These are phyloP conservation scores for Neurospora sp. DNA, from an alignment of 495 filamentous ascomycete species.

Conservation along the genomic window DNA sequence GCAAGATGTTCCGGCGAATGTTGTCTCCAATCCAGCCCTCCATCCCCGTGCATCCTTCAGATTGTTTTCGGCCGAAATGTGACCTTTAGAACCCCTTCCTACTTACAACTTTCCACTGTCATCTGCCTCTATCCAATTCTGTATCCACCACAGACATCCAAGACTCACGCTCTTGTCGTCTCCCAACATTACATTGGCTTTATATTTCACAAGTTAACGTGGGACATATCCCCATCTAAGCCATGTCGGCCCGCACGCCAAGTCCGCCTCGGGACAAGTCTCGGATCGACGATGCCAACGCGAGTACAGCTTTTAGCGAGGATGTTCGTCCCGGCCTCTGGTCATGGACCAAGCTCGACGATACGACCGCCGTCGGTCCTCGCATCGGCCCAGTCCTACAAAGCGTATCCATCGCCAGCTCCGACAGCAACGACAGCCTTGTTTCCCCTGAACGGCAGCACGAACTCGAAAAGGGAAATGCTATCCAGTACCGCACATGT, in stretches of 20 bases:
- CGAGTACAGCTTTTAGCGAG: neutral
- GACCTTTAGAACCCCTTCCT: neutral
- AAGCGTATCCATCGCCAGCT: slow-evolving; percentile 20
- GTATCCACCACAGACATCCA: neutral
- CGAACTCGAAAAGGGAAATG: slow-evolving; percentile 63
- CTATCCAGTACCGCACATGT: slow-evolving; percentile 82
- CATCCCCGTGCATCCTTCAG: neutral
- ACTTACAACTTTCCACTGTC: neutral
- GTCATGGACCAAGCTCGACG: neutral
- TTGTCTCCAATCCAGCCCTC: neutral
- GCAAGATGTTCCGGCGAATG: neutral
- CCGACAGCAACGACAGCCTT: slow-evolving; percentile 30
- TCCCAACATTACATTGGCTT: neutral
- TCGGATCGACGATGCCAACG: neutral
- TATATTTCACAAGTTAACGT: neutral
- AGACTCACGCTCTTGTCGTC: neutral
- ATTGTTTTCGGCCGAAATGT: neutral
- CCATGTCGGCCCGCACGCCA: neutral
- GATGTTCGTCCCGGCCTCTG: neutral
- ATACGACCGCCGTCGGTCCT: slow-evolving; percentile 19
- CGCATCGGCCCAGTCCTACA: slow-evolving; percentile 36
- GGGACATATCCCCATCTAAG: neutral
- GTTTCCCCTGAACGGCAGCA: slow-evolving; percentile 60
- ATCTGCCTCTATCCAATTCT: neutral
- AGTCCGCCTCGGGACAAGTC: neutral